Evolutionary conservation across 2,329 filamentous ascomycete species (phyloP), one percentile per base, ranked within the genome.

Genomic region (Falciphora oryzae): DNA sequence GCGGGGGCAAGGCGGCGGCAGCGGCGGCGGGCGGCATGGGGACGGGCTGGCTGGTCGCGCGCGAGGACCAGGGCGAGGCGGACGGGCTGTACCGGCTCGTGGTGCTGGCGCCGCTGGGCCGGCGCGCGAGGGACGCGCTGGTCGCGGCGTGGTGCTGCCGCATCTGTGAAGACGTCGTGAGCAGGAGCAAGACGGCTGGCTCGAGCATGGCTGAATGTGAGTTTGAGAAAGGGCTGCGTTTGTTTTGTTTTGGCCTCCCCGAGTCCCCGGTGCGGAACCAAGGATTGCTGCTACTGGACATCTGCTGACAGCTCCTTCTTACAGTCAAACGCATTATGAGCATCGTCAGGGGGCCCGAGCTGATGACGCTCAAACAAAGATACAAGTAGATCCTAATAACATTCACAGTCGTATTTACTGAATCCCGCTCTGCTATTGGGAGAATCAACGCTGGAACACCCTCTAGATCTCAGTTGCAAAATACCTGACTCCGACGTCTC

Each of bases 11-110:
- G n/a, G n/a, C n/a, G n/a, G 10, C 14, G 8, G 29, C 53, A 16
- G 35, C 28, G 61, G 27, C 16, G n/a, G n/a, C 1, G 22, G 58
- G 57, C 31, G 25, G 62, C 31, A 28, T 38, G 25, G n/a, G 32
- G 22, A 28, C n/a, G 3, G 62, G 56, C 25, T 27, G 31, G 29
- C 57, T 63, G 31, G 25, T 63, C 32, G 62, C 62, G 7, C 22
- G 16, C 18, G 62, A 63, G 57, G 53, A 59, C 56, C 28, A 32
- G 22, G 56, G 38, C 28, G 53, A 31, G 31, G 22, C 16, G 22
- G 25, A 27, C 10, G 62, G 62, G 22, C 57, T 59, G 62, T 31
- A 63, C 56, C 57, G 53, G 31, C 62, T 63, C 32, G 62, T 59
- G 31, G 18, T 63, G 28, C 13, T 63, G 14, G 62, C 38, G 18